Percentiles rank a stretch among this genome's conserved stretches.
Conservation (phyloP, 768 basidiomycete species). For the Podaxis sp. region DNA sequence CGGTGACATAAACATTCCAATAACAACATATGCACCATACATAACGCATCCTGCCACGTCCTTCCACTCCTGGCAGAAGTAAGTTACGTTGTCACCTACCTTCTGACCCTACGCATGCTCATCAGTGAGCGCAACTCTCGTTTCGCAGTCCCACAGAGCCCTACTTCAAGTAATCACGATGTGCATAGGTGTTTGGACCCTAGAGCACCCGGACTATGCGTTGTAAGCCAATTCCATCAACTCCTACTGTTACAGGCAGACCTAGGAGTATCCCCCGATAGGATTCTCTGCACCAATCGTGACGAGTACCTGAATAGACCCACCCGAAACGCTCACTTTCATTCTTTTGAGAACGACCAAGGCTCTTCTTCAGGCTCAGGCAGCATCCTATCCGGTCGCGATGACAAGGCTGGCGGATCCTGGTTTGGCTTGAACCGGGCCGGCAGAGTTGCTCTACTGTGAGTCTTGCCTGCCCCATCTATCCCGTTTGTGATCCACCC, state of each 20-base stretch:
- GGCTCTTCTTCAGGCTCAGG: slow-evolving; percentile 20
- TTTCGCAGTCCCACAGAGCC: background rate
- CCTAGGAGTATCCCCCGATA: slow-evolving; percentile 25
- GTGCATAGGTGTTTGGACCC: slow-evolving; percentile 80
- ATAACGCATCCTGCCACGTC: background rate
- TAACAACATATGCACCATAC: background rate
- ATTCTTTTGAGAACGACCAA: slow-evolving; percentile 49
- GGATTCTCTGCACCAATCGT: slow-evolving; percentile 73
- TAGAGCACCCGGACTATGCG: slow-evolving; percentile 74
- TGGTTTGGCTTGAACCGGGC: slow-evolving; percentile 74
- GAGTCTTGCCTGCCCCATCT: slow-evolving; percentile 26
- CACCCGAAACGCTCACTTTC: slow-evolving; percentile 64
- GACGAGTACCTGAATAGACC: slow-evolving; percentile 73
- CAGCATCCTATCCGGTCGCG: slow-evolving; percentile 70
- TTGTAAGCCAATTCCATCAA: slow-evolving; percentile 49
- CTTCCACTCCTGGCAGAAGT: background rate
- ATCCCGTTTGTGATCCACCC: background rate
- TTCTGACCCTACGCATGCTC: background rate
- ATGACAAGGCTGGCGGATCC: slow-evolving; percentile 71
- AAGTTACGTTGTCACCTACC: background rate
- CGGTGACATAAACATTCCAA: background rate
- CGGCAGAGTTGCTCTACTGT: slow-evolving; percentile 75
- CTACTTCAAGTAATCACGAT: slow-evolving; percentile 33
- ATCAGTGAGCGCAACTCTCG: background rate
- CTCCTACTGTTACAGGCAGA: slow-evolving; percentile 5